phyloP scores from a whole-genome alignment of 2,329 filamentous ascomycete species.

The Xylariaceae sp. region DNA sequence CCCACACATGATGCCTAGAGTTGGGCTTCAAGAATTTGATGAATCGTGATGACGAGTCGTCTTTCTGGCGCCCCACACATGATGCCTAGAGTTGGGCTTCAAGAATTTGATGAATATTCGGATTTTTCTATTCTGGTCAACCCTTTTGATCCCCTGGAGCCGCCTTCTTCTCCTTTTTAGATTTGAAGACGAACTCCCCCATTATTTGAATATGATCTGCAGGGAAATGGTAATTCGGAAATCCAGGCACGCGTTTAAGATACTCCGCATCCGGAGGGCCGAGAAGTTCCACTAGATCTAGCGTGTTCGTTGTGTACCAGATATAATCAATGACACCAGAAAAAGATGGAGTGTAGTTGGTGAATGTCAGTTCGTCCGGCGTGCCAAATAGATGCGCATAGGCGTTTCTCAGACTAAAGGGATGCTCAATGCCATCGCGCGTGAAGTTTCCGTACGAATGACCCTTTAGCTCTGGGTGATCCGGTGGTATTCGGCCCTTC shows the following conservation, averaged over 20 bases:
- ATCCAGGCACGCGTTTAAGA: slow-evolving; percentile 79
- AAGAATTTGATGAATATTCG: slow-evolving; percentile 7
- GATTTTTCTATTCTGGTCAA: slow-evolving; percentile 18
- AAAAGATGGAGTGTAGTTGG: slow-evolving; percentile 95
- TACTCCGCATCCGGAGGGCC: slow-evolving; percentile 83
- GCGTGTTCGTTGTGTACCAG: slow-evolving; percentile 89
- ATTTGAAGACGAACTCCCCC: slow-evolving; percentile 84
- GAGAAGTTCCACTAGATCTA: slow-evolving; percentile 77
- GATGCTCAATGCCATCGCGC: slow-evolving; percentile 84
- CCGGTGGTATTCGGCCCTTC: slow-evolving; percentile 68
- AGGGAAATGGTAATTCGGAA: slow-evolving; percentile 91
- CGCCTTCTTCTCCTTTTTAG: slow-evolving; percentile 73
- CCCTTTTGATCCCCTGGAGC: slow-evolving; percentile 23
- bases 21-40: slow-evolving; percentile 2
- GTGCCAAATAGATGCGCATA: slow-evolving; percentile 80
- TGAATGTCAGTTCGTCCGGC: slow-evolving; percentile 80
- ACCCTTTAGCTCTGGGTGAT: slow-evolving; percentile 72
- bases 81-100: background rate
- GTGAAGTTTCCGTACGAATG: slow-evolving; percentile 93
- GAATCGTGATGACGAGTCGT: background rate
- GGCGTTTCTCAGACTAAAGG: slow-evolving; percentile 86
- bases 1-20: background rate
- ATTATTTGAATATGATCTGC: slow-evolving; percentile 87
- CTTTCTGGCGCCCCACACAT: slow-evolving; percentile 6
- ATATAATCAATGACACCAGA: slow-evolving; percentile 92